Base-by-base conservation (phyloP, 2,329 filamentous ascomycete genomes). In the Trichothecium sympodiale region DNA sequence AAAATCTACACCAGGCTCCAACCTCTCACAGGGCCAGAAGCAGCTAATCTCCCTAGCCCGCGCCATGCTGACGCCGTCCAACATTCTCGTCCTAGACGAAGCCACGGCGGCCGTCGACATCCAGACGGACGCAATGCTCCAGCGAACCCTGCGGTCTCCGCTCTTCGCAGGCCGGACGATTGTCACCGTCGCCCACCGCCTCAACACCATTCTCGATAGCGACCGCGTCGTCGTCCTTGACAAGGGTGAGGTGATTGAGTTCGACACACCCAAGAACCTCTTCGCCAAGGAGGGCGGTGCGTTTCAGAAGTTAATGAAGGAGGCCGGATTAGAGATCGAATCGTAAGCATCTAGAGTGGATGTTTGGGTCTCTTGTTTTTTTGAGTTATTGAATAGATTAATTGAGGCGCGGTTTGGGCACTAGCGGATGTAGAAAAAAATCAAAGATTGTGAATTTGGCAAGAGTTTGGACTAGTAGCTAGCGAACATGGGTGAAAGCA, bases 161-260 rank as follows among this genome's bases (percentile, higher is more conserved):
- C 56, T 80, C 13, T 98, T 98, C 63, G 72, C 80, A 42, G 86
- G 95, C 59, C 78, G 86, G 36, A 98, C 91, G 27, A 96, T 98
- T 59, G 94, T 98, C 59, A 98, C 91, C 1, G 94, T 98, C 51
- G 91, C 91, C 17, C 91, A 98, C 64, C 80, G 91, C 37, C 94
- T 98, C 65, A 96, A 96, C 64, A 98, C 91, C 9, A 96, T 98
- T 50, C 71, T 98, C 20, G 77, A 82, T 56, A 76, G 71, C 41
- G 89, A 98, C 62, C 77, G 88, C 34, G 91, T 98, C 42, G 80
- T 98, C 26, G 91, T 98, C 34, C 74, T 98, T 5, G 87, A 96
- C 54, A 82, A 83, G 58, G 91, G 91, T 30, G 75, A 78, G 49
- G 88, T 98, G 29, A 82, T 80, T 34, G 91, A 98, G 58, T 98